Conservation (phyloP, 2,329 filamentous ascomycete genomes). For the Juglanconis juglandina region DNA sequence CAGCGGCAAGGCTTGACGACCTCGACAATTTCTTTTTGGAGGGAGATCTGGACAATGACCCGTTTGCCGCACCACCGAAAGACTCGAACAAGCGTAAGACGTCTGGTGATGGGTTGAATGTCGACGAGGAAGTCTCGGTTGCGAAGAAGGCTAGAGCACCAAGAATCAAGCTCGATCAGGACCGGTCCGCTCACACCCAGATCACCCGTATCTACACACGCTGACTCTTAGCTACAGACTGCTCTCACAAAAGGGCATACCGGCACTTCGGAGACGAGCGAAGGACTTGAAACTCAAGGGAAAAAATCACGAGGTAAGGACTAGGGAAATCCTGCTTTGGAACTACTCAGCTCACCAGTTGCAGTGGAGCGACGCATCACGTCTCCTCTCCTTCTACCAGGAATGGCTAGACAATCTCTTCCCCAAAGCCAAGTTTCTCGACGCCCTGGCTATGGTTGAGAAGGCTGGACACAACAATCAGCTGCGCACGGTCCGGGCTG, state of each 20-base stretch:
- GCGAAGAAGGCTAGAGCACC: conserved; percentile 69
- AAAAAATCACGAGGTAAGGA: conserved; percentile 80
- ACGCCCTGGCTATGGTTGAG: conserved; percentile 86
- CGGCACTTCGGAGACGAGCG: conserved; percentile 70
- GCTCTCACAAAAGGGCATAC: conserved; percentile 80
- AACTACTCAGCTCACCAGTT: not conserved
- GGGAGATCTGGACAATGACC: conserved; percentile 42
- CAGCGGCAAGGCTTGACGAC: conserved; percentile 53
- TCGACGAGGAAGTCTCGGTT: conserved; percentile 83
- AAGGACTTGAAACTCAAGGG: conserved; percentile 78
- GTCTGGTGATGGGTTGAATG: conserved; percentile 56
- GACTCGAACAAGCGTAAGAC: conserved; percentile 48
- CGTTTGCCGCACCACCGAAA: conserved; percentile 47
- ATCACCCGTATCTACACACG: not conserved
- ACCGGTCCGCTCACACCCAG: conserved; percentile 46
- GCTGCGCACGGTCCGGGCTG: conserved; percentile 69
- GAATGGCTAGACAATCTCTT: conserved; percentile 96
- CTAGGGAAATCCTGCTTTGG: conserved; percentile 1
- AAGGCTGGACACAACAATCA: conserved; percentile 84
- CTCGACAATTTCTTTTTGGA: conserved; percentile 75
- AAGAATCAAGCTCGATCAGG: conserved; percentile 82
- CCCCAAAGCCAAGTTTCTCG: conserved; percentile 88
- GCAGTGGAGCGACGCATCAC: conserved; percentile 78
- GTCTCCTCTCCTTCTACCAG: conserved; percentile 86
- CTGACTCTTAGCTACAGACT: conserved; percentile 51